A percentile compares a stretch with the other conserved stretches of the same genome.
phyloP scores from a whole-genome alignment of 257 asterid species.

The Craterostigma plantagineum region DNA sequence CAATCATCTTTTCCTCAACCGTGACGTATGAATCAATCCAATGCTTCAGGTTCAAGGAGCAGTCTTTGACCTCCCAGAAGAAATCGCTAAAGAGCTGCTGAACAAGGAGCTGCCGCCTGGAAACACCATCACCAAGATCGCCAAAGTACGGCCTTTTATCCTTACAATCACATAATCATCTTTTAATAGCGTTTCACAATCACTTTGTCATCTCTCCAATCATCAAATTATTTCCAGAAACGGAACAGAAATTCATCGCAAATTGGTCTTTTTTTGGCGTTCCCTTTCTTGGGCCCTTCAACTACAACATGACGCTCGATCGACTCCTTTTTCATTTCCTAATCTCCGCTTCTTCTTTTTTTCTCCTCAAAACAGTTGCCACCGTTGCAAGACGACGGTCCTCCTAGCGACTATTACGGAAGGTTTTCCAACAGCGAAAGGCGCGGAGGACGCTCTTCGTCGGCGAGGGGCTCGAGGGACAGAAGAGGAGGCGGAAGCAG shows the following conservation, averaged over 20 bases:
- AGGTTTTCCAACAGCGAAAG: constrained; percentile 56
- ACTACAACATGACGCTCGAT: background rate
- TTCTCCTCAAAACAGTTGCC: constrained; percentile 44
- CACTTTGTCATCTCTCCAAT: no score
- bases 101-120: constrained; percentile 67
- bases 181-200: no score
- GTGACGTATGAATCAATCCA: no score
- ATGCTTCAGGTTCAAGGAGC: constrained; percentile 84
- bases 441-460: constrained; percentile 15
- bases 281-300: no score
- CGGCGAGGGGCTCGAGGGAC: constrained; percentile 1
- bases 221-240: no score
- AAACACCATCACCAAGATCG: constrained; percentile 58
- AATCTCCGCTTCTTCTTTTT: no score
- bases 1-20: constrained; percentile 1
- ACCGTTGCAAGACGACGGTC: constrained; percentile 86
- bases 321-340: background rate
- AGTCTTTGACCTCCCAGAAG: constrained; percentile 93
- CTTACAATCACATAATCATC: no score
- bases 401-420: constrained; percentile 63
- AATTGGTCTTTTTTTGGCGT: no score
- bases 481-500: constrained; percentile 50
- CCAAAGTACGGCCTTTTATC: constrained; percentile 30
- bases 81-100: constrained; percentile 69
- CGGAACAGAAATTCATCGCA: no score